A percentile compares a stretch with the other conserved stretches of the same genome.
Evolutionary conservation across 805 yeast genomes (phyloP).

Genomic region (Lipomyces lipofer): DNA sequence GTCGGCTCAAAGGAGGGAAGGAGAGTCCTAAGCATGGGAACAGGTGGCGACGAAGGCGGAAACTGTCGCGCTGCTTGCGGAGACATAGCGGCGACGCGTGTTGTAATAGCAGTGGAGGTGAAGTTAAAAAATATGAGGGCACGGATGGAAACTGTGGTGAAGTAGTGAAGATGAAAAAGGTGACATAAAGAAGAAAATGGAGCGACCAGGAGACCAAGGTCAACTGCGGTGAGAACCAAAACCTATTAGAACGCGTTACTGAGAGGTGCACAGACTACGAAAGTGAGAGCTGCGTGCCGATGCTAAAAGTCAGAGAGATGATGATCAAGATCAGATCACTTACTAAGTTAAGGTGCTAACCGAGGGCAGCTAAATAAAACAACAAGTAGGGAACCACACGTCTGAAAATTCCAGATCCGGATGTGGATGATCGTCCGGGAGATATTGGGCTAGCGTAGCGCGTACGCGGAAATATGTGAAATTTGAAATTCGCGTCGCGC

Average conservation of each 20-base stretch:
- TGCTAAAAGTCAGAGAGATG: neutral
- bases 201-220: too few species aligned
- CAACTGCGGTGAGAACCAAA: too few species aligned
- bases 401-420: too few species aligned
- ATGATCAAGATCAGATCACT: neutral
- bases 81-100: neutral
- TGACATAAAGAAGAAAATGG: neutral
- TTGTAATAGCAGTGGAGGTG: neutral
- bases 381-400: too few species aligned
- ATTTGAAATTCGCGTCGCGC: too few species aligned
- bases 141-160: neutral
- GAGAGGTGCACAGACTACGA: too few species aligned
- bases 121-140: neutral
- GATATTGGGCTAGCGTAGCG: too few species aligned
- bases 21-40: slow-evolving; percentile 10
- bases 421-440: too few species aligned
- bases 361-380: neutral
- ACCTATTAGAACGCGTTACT: too few species aligned
- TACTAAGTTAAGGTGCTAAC: neutral
- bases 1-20: slow-evolving; percentile 26
- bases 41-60: slow-evolving; percentile 56
- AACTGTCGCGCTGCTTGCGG: slow-evolving; percentile 41
- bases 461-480: too few species aligned
- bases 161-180: neutral
- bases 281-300: neutral